Base-by-base conservation (phyloP, 352 stramenopile genomes). In the Pythium phragmitis region DNA sequence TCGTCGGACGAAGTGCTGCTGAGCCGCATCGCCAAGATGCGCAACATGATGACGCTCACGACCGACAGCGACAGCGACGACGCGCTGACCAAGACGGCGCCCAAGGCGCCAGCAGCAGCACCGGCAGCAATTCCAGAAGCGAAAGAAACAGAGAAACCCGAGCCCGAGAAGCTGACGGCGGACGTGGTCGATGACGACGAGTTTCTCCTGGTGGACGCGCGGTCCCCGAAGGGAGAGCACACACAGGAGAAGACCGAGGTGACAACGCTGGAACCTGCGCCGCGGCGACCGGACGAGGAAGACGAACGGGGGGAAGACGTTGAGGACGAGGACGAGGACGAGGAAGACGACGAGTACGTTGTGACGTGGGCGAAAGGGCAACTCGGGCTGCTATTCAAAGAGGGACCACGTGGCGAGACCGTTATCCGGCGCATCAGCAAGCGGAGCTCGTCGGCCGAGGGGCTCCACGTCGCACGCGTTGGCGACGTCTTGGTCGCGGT, bases 361-460 rank as follows among this genome's bases (percentile, higher is more conserved):
- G 82, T 93, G 43, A 82, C 70, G 45, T 93, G 85, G 85, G 69
- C 77, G 42, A 71, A 74, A 51, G 85, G 85, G 0, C 80, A 84
- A 49, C 72, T 93, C 3, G 85, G 85, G 0, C 67, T 93, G 14
- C 73, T 93, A 3, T 93, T 93, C 73, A 91, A 90, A 58, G 75
- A 70, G 12, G 78, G 77, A 36, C 68, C 73, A 0, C 71, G 67
- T 23, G 82, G 77, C 3, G 65, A 80, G 42, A 77, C 82, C 4
- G 68, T 91, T 17, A 93, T 93, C 52, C 80, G 85, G 43, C 76
- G 82, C 13, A 82, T 93, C 17, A 92, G 85, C 68, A 89, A 89
- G 68, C 84, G 87, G 45, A 53, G 3, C 33, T 79, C 82, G 41
- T 74, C 72, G 21, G 82, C 83, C 4, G 71, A 77, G 3, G 82